A percentile compares a stretch with the other conserved stretches of the same genome.
Evolutionary conservation across 352 stramenopile species (phyloP).

Genomic region (Pythium plurisporium): DNA sequence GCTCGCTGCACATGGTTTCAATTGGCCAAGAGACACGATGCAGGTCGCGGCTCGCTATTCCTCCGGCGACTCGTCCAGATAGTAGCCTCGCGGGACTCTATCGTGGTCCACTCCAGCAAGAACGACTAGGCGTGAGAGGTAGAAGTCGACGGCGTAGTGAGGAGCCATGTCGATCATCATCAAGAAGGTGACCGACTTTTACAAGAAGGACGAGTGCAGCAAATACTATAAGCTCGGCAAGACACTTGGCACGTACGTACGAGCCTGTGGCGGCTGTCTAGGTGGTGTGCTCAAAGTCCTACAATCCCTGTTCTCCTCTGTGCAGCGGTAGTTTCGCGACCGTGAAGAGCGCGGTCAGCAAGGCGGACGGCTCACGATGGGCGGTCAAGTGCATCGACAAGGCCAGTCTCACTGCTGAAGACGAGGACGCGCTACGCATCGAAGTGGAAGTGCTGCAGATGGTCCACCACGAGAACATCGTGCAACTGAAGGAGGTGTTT

Average conservation of each 20-base stretch:
- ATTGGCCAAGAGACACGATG: too few species aligned
- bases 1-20: too few species aligned
- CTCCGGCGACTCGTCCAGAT: background rate
- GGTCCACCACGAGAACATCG: constrained; percentile 85
- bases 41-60: too few species aligned
- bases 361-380: constrained; percentile 72
- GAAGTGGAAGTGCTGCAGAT: constrained; percentile 83
- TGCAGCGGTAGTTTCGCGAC: constrained; percentile 79
- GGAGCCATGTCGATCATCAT: constrained; percentile 67
- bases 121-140: background rate
- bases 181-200: constrained; percentile 85
- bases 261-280: background rate
- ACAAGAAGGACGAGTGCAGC: constrained; percentile 85
- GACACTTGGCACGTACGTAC: constrained; percentile 76
- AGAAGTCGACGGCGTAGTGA: background rate
- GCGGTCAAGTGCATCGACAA: constrained; percentile 87
- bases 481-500: constrained; percentile 84
- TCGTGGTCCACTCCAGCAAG: too few species aligned
- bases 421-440: constrained; percentile 76
- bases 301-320: background rate
- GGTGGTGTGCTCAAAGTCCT: too few species aligned
- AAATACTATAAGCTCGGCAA: constrained; percentile 90
- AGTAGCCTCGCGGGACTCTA: too few species aligned
- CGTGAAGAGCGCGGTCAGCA: constrained; percentile 78
- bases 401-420: constrained; percentile 65